Evolutionary conservation across 2,329 filamentous ascomycete genomes (phyloP), one percentile per base, ranked within the genome.

Genomic region (Penicillium sp.): DNA sequence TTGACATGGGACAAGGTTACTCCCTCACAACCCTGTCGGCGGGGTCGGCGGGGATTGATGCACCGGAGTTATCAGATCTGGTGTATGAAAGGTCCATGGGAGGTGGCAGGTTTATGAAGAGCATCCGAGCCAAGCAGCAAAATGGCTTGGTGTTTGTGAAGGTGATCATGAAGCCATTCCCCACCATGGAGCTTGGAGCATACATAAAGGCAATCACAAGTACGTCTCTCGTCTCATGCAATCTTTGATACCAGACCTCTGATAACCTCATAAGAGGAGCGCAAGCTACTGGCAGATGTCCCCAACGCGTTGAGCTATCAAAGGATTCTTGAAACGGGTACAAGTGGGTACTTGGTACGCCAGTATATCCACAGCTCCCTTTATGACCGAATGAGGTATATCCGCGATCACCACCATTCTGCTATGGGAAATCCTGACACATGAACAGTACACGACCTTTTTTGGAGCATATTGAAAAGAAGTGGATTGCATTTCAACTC

Each of bases 351-450:
- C 70, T 83, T 99, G 18, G 90, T 97, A 53, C 88, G 94, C 48
- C 95, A 97, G 74, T 97, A 90, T 71, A 86, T 97, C 56, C 94
- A 97, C 75, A 97, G 89, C 79, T 97, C 94, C 22, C 83, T 99
- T 4, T 99, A 99, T 76, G 94, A 99, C 76, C 89, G 94, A 50
- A 86, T 99, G 74, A 85, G 80, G 79, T 82, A 72, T 54, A 62
- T 48, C 38, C 39, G 10, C 27, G 18, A 16, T 21, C 38, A 10
- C 31, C 11, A 36, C n/a, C 34, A 36, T n/a, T 5, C 38, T 34
- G 14, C 22, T 36, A 14, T 21, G 18, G 43, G 22, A n/a, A 21
- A 22, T 32, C n/a, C 69, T 76, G 55, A 76, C 60, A 11, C 31
- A n/a, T 9, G 46, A 14, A 47, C 54, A 96, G 94, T 74, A 99